Percentiles rank a stretch among this genome's conserved stretches.
These are phyloP conservation scores for Alternaria brassicicola DNA, from an alignment of 2,329 filamentous ascomycete species.

Conservation along the genomic window DNA sequence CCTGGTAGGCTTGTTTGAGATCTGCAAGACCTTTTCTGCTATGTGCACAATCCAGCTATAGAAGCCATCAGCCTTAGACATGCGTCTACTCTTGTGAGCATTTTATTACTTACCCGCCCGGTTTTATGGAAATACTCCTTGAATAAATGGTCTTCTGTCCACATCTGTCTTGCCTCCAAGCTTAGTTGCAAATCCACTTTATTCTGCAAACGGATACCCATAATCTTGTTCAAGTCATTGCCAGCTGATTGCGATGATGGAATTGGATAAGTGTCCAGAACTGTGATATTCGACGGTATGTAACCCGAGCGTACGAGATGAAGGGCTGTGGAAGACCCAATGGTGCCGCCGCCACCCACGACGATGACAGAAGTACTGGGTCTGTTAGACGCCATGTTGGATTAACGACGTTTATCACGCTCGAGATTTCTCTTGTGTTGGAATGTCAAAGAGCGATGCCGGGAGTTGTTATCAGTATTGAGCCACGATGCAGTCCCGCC, in stretches of 20 bases:
- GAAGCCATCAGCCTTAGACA: constrained; percentile 4
- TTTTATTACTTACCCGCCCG: constrained; percentile 34
- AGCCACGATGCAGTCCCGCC: constrained; percentile 12
- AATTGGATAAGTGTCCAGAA: constrained; percentile 56
- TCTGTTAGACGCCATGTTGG: constrained; percentile 26
- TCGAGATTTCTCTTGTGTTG: background rate
- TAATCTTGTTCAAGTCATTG: constrained; percentile 60
- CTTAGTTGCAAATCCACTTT: constrained; percentile 47
- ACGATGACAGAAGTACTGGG: constrained; percentile 45
- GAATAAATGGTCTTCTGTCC: constrained; percentile 55
- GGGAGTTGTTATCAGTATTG: constrained; percentile 11
- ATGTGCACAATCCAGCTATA: constrained; percentile 41
- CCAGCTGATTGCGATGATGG: constrained; percentile 57
- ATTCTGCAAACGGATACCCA: constrained; percentile 48
- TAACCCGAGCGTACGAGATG: constrained; percentile 59
- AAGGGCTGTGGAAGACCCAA: constrained; percentile 60
- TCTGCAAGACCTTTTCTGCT: constrained; percentile 48
- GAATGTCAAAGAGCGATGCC: background rate
- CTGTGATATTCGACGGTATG: constrained; percentile 52
- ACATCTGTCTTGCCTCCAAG: constrained; percentile 48
- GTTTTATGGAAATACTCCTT: constrained; percentile 56
- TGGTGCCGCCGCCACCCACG: constrained; percentile 60
- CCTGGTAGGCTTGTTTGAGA: constrained; percentile 47
- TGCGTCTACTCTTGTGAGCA: background rate
- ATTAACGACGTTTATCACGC: background rate